A percentile compares a stretch with the other conserved stretches of the same genome.
Conservation (phyloP, 176 grass and related monocot genomes). For the Juncus inflexus region DNA sequence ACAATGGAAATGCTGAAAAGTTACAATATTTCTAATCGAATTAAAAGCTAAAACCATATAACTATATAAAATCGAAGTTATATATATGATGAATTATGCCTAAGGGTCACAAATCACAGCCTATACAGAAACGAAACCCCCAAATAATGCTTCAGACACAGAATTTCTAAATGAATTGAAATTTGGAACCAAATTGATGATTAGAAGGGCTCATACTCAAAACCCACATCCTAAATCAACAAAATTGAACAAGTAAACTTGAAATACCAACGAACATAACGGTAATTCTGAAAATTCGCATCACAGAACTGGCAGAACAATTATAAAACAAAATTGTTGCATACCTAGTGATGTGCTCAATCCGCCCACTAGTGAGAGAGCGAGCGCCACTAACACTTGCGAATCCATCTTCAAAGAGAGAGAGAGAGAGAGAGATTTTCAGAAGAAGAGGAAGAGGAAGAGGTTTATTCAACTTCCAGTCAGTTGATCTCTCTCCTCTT, state of each 20-base stretch:
- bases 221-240: constrained; percentile 10
- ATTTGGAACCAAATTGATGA: constrained; percentile 1
- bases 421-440: constrained; percentile 5
- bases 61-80: neutral
- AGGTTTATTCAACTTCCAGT: neutral
- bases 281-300: too few relatives aligned
- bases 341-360: constrained; percentile 86
- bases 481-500: constrained; percentile 10
- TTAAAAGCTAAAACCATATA: neutral
- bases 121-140: neutral
- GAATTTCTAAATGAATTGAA: neutral
- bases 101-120: constrained; percentile 1
- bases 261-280: neutral
- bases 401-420: constrained; percentile 39
- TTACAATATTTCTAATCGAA: neutral
- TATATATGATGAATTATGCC: neutral
- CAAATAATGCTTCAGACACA: neutral
- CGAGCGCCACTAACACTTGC: constrained; percentile 69
- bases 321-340: neutral
- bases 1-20: neutral
- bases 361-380: constrained; percentile 71
- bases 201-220: neutral
- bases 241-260: neutral
- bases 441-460: neutral
- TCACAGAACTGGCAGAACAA: neutral